Evolutionary conservation across 495 filamentous ascomycete species (phyloP).

Genomic region (Penicillium parvum): DNA sequence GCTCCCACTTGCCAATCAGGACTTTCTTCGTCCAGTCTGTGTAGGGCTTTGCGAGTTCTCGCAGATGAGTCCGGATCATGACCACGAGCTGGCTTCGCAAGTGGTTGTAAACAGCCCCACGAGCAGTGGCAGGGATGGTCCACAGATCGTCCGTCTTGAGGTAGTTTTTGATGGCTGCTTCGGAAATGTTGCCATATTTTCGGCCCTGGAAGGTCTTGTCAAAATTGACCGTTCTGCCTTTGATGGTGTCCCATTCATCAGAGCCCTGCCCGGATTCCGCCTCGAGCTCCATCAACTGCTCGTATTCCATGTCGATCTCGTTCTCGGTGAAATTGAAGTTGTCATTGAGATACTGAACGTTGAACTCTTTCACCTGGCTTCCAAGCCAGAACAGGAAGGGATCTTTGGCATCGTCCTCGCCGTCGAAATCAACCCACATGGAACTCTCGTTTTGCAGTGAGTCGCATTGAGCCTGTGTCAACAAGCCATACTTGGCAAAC

Average conservation of each 20-base stretch:
- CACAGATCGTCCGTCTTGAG: conserved; percentile 48
- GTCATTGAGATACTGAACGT: conserved; percentile 35
- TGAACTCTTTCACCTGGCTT: conserved; percentile 37
- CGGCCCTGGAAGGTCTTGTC: conserved; percentile 45
- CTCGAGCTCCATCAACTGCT: conserved; percentile 62
- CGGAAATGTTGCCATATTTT: not conserved
- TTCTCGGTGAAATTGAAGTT: conserved; percentile 51
- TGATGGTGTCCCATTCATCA: conserved; percentile 53
- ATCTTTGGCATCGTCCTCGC: conserved; percentile 35
- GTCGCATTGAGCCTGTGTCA: conserved; percentile 56
- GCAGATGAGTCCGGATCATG: conserved; percentile 39
- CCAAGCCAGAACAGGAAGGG: conserved; percentile 62
- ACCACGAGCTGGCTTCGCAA: conserved; percentile 45
- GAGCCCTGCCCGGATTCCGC: conserved; percentile 49
- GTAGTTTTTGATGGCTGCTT: conserved; percentile 9
- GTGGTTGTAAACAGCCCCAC: conserved; percentile 57
- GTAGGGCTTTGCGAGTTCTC: conserved; percentile 40
- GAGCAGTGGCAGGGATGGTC: conserved; percentile 46
- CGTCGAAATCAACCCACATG: conserved; percentile 42
- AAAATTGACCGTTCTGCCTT: conserved; percentile 44
- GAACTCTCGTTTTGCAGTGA: conserved; percentile 54
- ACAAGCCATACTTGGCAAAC: conserved; percentile 50
- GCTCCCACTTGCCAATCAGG: conserved; percentile 54
- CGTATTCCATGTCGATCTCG: conserved; percentile 61
- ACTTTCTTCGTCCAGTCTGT: conserved; percentile 32